These are phyloP conservation scores for Borovskyia barvae DNA, from an alignment of 208 protist species.

Conservation along the genomic window DNA sequence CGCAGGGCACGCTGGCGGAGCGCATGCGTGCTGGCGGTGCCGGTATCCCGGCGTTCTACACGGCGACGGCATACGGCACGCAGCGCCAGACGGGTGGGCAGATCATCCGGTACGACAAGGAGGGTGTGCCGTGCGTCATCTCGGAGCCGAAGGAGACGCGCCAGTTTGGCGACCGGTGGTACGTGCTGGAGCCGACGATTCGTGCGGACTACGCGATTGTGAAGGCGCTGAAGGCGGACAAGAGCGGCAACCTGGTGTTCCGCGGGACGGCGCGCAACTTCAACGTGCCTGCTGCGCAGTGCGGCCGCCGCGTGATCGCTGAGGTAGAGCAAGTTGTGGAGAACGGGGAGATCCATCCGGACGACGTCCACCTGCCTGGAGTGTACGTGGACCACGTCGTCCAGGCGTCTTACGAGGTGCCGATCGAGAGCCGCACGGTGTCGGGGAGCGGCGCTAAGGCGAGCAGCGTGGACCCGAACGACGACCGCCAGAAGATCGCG, in stretches of 20 bases:
- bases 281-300: constrained; percentile 90
- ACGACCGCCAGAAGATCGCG: constrained; percentile 89
- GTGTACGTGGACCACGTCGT: constrained; percentile 95
- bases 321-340: constrained; percentile 96
- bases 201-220: constrained; percentile 92
- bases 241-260: constrained; percentile 78
- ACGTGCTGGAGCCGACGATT: constrained; percentile 92
- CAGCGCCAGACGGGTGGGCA: constrained; percentile 87
- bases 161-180: constrained; percentile 87
- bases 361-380: constrained; percentile 94
- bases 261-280: constrained; percentile 95
- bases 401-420: constrained; percentile 52
- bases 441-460: constrained; percentile 19
- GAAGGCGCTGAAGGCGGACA: constrained; percentile 95
- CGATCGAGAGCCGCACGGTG: constrained; percentile 54
- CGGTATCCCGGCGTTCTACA: constrained; percentile 98
- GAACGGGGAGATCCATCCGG: constrained; percentile 89
- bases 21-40: constrained; percentile 93
- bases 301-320: constrained; percentile 90
- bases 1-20: constrained; percentile 96
- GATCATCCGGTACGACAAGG: constrained; percentile 92
- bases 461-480: constrained; percentile 38
- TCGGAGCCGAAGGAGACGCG: constrained; percentile 84
- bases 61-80: constrained; percentile 94
- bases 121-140: constrained; percentile 63